Percentiles rank a stretch among this genome's conserved stretches.
Conservation (phyloP, 768 basidiomycete species). For the Pleurotus djamor region DNA sequence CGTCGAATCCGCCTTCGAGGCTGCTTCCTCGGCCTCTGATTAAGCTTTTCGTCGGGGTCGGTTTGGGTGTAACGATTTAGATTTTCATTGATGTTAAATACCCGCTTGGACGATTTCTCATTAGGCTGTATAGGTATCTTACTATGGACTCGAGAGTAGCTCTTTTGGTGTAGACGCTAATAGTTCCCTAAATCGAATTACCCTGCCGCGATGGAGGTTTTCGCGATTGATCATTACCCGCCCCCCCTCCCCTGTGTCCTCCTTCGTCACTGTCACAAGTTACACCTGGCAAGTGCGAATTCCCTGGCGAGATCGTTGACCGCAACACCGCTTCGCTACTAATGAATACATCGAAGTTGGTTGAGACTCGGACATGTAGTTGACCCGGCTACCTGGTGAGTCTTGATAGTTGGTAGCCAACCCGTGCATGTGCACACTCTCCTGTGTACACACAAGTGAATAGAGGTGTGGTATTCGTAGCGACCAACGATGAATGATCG, state of each 20-base stretch:
- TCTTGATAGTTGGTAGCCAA: too few species aligned
- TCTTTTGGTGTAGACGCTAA: conserved; percentile 7
- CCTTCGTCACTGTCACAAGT: too few species aligned
- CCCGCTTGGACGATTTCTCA: neutral
- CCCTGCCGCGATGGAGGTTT: conserved; percentile 7
- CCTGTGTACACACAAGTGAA: too few species aligned
- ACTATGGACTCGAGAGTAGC: conserved; percentile 3
- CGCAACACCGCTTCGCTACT: too few species aligned
- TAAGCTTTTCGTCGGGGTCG: neutral
- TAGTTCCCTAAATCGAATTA: conserved; percentile 7
- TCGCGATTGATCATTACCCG: neutral
- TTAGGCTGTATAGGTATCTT: conserved; percentile 2
- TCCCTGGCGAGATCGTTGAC: too few species aligned
- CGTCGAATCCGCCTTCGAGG: conserved; percentile 30
- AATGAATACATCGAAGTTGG: too few species aligned
- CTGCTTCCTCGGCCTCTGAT: conserved; percentile 22
- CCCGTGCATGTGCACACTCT: too few species aligned
- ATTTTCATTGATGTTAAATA: neutral
- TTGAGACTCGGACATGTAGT: too few species aligned
- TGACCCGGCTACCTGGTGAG: too few species aligned
- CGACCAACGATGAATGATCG: too few species aligned
- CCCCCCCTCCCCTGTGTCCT: neutral
- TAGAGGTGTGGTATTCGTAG: too few species aligned
- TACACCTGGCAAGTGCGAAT: too few species aligned
- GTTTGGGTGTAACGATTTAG: neutral